Percentiles rank a stretch among this genome's conserved stretches.
phyloP scores from a whole-genome alignment of 2,329 filamentous ascomycete species.

The Colletotrichum zoysiae region DNA sequence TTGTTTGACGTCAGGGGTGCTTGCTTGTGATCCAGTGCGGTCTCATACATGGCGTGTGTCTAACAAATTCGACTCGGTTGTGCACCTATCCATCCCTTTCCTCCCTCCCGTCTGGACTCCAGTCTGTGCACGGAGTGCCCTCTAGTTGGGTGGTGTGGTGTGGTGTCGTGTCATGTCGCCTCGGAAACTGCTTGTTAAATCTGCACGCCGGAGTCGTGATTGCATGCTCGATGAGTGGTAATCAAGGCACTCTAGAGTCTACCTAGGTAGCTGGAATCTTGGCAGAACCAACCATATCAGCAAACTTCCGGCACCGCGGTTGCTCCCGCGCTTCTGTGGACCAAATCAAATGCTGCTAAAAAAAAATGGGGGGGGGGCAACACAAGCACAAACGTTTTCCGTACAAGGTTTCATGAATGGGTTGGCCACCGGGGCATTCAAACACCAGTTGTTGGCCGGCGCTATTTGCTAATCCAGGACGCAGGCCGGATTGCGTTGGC shows the following conservation, averaged over 20 bases:
- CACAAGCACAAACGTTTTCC: constrained; percentile 1
- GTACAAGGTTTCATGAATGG: not conserved
- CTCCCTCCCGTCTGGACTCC: constrained; percentile 31
- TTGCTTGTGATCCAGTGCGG: not conserved
- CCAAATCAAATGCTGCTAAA: not conserved
- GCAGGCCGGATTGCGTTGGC: not conserved
- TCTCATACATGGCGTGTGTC: constrained; percentile 14
- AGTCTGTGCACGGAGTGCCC: constrained; percentile 32
- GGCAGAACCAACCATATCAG: constrained; percentile 5
- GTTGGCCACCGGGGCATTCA: not conserved
- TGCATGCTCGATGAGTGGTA: not conserved
- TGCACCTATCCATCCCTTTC: constrained; percentile 28
- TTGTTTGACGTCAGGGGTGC: not conserved
- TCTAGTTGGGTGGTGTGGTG: not conserved
- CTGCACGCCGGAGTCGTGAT: not conserved
- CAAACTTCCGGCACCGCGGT: constrained; percentile 36
- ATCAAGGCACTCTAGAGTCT: not conserved
- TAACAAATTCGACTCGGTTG: constrained; percentile 32
- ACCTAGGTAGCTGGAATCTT: no score
- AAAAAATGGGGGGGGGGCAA: no score
- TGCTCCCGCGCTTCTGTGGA: constrained; percentile 15
- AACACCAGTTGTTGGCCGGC: not conserved
- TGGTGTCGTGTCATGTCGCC: not conserved
- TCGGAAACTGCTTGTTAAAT: constrained; percentile 6
- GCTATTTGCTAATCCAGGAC: not conserved